Evolutionary conservation across 768 basidiomycete genomes (phyloP), one percentile per base, ranked within the genome.

Genomic region (Mycena rebaudengoi): DNA sequence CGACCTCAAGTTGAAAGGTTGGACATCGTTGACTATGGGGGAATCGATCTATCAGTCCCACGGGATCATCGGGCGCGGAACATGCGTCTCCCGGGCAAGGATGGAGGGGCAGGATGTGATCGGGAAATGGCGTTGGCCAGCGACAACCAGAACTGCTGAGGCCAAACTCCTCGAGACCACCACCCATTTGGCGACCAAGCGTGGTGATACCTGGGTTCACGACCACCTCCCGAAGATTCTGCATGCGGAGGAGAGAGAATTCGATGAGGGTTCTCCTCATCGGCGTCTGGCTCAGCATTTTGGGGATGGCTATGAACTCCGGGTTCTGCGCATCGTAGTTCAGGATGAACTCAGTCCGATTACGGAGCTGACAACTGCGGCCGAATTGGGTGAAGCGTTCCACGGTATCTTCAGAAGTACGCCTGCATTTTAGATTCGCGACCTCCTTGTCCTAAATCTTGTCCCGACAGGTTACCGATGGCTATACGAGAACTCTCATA

Each of bases 291-390:
- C 4, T n/a, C 4, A 13, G 13, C 37, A 14, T 4, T 7, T 39
- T 7, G 43, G n/a, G 16, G 23, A 45, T 12, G 21, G 25, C n/a
- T 25, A 25, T 23, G 43, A n/a, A 21, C 4, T 25, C 21, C 43
- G 16, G 13, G n/a, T 16, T 12, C 43, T 45, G 12, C 23, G 43
- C 12, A 14, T 45, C 43, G n/a, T 37, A 11, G 35, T 37, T 37
- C 35, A 37, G 35, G 35, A 37, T 11, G 35, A 37, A 18, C 35
- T 37, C 35, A 11, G n/a, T 37, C 35, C 53, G 5, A 64, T 64
- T 28, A 73, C 64, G 50, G 75, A 76, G 35, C 69, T 72, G 26
- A 43, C 25, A 41, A 26, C 41, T 26, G 55, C 37, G 26, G 55
- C 55, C 37, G 25, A 45, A 32, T 43, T 57, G 55, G 44, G 35